phyloP scores from a whole-genome alignment of 2,329 filamentous ascomycete species.

The Mycocentrospora acerina region DNA sequence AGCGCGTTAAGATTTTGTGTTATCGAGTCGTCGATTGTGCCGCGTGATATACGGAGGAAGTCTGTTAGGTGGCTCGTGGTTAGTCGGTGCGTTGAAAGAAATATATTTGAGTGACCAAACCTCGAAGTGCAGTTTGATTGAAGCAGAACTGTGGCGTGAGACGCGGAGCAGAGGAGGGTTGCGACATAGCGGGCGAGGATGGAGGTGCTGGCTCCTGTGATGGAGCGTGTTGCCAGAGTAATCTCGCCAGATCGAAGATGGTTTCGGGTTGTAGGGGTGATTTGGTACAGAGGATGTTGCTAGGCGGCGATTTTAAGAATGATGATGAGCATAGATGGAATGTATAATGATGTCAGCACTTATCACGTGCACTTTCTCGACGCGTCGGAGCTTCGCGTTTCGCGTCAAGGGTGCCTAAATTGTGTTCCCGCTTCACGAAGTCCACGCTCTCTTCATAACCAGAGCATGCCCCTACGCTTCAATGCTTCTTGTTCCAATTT shows the following conservation, averaged over 20 bases:
- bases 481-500: slow-evolving; percentile 21
- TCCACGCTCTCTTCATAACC: slow-evolving; percentile 12
- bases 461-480: slow-evolving; percentile 37
- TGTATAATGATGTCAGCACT: slow-evolving; percentile 36
- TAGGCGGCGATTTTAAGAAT: slow-evolving; percentile 4
- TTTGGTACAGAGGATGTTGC: background rate
- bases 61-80: slow-evolving; percentile 57
- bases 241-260: slow-evolving; percentile 28
- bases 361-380: slow-evolving; percentile 20
- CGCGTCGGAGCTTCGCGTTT: slow-evolving; percentile 30
- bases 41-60: slow-evolving; percentile 83
- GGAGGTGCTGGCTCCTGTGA: slow-evolving; percentile 9
- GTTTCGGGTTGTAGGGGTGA: background rate
- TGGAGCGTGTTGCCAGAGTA: slow-evolving; percentile 33
- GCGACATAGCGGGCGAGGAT: slow-evolving; percentile 40
- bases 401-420: slow-evolving; percentile 21
- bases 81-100: slow-evolving; percentile 35
- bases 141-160: slow-evolving; percentile 55
- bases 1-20: slow-evolving; percentile 90
- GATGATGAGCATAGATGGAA: slow-evolving; percentile 7
- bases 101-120: slow-evolving; percentile 28
- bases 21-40: slow-evolving; percentile 89
- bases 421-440: slow-evolving; percentile 5
- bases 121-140: slow-evolving; percentile 53
- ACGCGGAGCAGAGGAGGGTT: slow-evolving; percentile 41